Conservation (phyloP, 2,329 filamentous ascomycete genomes). For the Clonostachys rosea region DNA sequence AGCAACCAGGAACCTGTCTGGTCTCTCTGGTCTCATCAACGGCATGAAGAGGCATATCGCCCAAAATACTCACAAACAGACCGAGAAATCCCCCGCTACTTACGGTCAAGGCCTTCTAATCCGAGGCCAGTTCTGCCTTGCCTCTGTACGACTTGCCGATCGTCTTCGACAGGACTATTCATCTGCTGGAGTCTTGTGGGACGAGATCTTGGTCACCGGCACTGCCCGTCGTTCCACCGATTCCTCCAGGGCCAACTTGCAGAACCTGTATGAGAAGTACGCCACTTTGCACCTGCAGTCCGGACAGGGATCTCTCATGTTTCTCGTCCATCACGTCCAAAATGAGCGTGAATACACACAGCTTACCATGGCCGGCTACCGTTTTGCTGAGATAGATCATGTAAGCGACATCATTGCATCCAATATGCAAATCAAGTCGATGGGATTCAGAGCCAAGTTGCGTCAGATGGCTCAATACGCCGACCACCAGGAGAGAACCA, state of each 20-base stretch:
- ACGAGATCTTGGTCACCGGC: conserved; percentile 69
- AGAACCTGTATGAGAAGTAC: too few species aligned
- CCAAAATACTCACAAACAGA: not conserved
- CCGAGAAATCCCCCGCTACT: not conserved
- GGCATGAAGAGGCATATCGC: not conserved
- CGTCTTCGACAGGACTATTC: conserved; percentile 59
- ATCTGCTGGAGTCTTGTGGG: conserved; percentile 66
- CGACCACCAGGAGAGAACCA: conserved; percentile 29
- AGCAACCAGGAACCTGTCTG: conserved; percentile 72
- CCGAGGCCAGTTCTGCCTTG: conserved; percentile 78
- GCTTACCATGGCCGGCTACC: conserved; percentile 68
- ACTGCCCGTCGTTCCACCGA: conserved; percentile 4
- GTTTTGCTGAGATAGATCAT: conserved; percentile 68
- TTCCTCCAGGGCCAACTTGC: too few species aligned
- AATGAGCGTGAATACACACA: conserved; percentile 53
- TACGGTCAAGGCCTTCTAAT: conserved; percentile 42
- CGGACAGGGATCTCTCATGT: conserved; percentile 75
- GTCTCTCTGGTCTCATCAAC: conserved; percentile 51
- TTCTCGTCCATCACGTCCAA: conserved; percentile 64
- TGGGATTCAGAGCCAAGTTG: conserved; percentile 57
- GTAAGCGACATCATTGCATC: conserved; percentile 65
- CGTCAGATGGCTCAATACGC: conserved; percentile 59
- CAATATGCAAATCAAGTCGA: conserved; percentile 67
- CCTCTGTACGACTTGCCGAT: conserved; percentile 68
- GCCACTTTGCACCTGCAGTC: conserved; percentile 17